Evolutionary conservation across 768 basidiomycete species (phyloP).

Genomic region (Rhizopogon vinicolor): DNA sequence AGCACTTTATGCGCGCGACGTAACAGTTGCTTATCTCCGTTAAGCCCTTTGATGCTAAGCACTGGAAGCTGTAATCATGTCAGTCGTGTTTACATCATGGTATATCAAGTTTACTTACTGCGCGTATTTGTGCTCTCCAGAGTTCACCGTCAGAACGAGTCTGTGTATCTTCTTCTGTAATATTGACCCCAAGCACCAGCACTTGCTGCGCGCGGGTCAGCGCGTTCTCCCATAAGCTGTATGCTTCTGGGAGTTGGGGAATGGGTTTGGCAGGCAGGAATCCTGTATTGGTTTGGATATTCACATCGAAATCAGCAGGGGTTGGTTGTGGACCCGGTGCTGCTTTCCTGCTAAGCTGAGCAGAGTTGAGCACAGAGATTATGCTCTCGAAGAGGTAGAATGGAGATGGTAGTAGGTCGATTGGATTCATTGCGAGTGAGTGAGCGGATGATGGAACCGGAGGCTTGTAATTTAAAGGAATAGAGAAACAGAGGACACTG

Average conservation of each 20-base stretch:
- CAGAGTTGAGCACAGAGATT: constrained; percentile 41
- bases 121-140: constrained; percentile 64
- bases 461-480: constrained; percentile 6
- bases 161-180: constrained; percentile 38
- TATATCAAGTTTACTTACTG: constrained; percentile 41
- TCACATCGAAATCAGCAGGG: constrained; percentile 49
- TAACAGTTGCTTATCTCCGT: constrained; percentile 51
- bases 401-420: constrained; percentile 49
- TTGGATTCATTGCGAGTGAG: constrained; percentile 19
- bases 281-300: constrained; percentile 51
- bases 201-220: constrained; percentile 48
- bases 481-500: background rate
- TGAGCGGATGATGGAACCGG: constrained; percentile 1
- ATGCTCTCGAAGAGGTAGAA: constrained; percentile 45
- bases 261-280: constrained; percentile 77
- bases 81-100: constrained; percentile 4
- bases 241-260: constrained; percentile 48
- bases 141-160: constrained; percentile 52
- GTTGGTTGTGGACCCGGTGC: constrained; percentile 28
- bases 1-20: constrained; percentile 89
- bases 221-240: constrained; percentile 67
- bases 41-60: constrained; percentile 51
- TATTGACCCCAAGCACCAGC: constrained; percentile 56
- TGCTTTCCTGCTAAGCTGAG: constrained; percentile 28
- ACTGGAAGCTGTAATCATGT: constrained; percentile 58